A percentile compares a stretch with the other conserved stretches of the same genome.
Evolutionary conservation across 495 filamentous ascomycete genomes (phyloP).

Genomic region (Jackrogersella minutella): DNA sequence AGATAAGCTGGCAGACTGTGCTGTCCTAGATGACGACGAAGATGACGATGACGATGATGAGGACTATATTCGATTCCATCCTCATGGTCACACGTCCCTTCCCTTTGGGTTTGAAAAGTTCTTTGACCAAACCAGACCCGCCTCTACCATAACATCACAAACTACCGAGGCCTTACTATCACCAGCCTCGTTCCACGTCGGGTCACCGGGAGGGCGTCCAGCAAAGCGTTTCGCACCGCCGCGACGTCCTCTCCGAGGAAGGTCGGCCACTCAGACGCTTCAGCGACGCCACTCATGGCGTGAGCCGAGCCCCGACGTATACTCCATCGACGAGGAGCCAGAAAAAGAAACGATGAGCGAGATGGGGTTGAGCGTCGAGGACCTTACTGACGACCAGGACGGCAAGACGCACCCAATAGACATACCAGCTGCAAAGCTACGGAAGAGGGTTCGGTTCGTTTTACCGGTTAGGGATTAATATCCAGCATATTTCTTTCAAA

Average conservation of each 20-base stretch:
- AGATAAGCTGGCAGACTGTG: conserved; percentile 44
- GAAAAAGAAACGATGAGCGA: conserved; percentile 54
- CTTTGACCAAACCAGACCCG: conserved; percentile 40
- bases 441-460: conserved; percentile 60
- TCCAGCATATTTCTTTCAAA: conserved; percentile 13
- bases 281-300: conserved; percentile 56
- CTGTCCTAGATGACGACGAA: conserved; percentile 47
- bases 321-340: conserved; percentile 59
- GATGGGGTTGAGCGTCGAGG: conserved; percentile 41
- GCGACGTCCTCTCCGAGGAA: conserved; percentile 31
- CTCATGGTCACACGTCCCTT: conserved; percentile 39
- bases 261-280: conserved; percentile 35
- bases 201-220: conserved; percentile 33
- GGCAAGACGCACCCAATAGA: conserved; percentile 47
- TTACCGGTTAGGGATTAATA: conserved; percentile 51
- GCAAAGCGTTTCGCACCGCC: conserved; percentile 38
- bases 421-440: conserved; percentile 56
- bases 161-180: conserved; percentile 42
- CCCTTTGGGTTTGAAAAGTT: conserved; percentile 42
- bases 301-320: conserved; percentile 61
- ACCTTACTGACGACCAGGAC: conserved; percentile 34
- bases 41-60: conserved; percentile 47
- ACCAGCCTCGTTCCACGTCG: conserved; percentile 42
- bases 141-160: conserved; percentile 36
- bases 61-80: conserved; percentile 52